Conservation (phyloP, 2,329 filamentous ascomycete species). For the Ophiostoma sp. region DNA sequence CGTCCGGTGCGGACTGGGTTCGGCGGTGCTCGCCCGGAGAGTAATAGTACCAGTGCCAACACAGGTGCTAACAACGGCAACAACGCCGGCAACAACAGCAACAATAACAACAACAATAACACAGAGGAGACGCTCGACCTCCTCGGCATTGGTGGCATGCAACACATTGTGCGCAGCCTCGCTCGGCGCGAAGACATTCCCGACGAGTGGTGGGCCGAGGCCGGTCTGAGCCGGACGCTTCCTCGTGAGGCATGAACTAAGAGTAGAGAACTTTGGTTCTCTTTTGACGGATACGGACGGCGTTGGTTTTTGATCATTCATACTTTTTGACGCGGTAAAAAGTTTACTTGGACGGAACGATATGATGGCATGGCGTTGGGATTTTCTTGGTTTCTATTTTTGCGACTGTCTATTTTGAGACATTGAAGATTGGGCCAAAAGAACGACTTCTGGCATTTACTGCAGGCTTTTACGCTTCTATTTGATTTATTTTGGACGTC, state of each 20-base stretch:
- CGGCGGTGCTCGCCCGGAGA: conserved; percentile 1
- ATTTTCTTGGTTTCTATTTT: neutral
- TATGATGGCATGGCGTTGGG: conserved; percentile 15
- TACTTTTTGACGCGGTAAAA: neutral
- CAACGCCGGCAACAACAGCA: conserved; percentile 23
- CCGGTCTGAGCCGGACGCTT: conserved; percentile 63
- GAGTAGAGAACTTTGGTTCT: neutral
- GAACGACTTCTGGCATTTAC: neutral
- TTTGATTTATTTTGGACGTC: neutral
- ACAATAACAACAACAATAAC: conserved; percentile 24
- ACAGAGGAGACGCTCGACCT: conserved; percentile 39
- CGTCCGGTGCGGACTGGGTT: conserved; percentile 33
- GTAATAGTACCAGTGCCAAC: neutral
- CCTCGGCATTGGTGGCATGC: conserved; percentile 60
- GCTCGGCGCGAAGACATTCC: conserved; percentile 72
- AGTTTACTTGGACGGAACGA: neutral
- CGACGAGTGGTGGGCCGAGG: conserved; percentile 78
- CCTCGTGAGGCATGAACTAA: conserved; percentile 41
- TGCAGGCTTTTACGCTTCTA: neutral
- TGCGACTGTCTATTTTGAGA: neutral
- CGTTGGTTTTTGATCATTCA: neutral
- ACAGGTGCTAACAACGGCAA: neutral
- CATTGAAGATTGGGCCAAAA: neutral
- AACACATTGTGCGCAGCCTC: conserved; percentile 69
- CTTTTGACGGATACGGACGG: neutral